Evolutionary conservation across 1,284 basidiomycete genomes (phyloP).

Genomic region (Vanrija pseudolonga): DNA sequence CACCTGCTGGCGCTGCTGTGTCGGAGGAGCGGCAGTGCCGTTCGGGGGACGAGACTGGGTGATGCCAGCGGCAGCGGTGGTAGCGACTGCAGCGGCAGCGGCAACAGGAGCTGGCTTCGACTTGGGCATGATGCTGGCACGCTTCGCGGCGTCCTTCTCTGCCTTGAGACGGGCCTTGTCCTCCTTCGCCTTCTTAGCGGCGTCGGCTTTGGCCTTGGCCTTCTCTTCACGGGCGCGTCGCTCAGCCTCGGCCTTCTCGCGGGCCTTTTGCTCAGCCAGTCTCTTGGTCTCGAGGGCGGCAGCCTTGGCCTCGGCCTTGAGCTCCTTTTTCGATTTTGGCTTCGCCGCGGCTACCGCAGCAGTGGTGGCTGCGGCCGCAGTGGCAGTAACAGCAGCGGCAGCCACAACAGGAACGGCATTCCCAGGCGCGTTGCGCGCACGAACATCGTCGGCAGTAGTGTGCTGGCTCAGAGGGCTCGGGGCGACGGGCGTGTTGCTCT

Average conservation of each 20-base stretch:
- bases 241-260: slow-evolving; percentile 8
- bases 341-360: slow-evolving; percentile 5
- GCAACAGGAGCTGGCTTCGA: background rate
- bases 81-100: background rate
- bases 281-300: slow-evolving; percentile 18
- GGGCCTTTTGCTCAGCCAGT: slow-evolving; percentile 1
- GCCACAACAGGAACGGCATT: background rate
- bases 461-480: slow-evolving; percentile 34
- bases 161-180: slow-evolving; percentile 19
- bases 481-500: slow-evolving; percentile 11
- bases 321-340: slow-evolving; percentile 69
- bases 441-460: slow-evolving; percentile 16
- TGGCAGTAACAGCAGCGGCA: background rate
- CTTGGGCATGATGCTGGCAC: too few relatives aligned
- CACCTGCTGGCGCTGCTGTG: background rate
- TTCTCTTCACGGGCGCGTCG: slow-evolving; percentile 16
- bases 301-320: slow-evolving; percentile 60
- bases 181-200: slow-evolving; percentile 15
- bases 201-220: slow-evolving; percentile 14
- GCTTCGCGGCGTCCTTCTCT: slow-evolving; percentile 5
- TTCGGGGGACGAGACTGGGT: too few relatives aligned
- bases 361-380: slow-evolving; percentile 2
- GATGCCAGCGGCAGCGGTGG: background rate
- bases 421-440: background rate
- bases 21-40: background rate